phyloP scores from a whole-genome alignment of 2,329 filamentous ascomycete genomes.

The Trichoderma aggressivum region DNA sequence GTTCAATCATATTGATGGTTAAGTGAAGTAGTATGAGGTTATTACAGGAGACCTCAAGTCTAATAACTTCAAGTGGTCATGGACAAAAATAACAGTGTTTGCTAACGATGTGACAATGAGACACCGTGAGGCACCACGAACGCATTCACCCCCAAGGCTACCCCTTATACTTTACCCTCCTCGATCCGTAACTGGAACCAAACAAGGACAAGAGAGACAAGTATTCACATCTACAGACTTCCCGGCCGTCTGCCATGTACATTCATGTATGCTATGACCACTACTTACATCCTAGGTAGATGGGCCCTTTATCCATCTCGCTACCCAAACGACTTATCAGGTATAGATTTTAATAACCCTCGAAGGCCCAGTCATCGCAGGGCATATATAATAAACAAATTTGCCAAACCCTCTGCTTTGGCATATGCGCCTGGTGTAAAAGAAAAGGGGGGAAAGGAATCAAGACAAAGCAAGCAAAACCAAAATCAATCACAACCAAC shows the following conservation, averaged over 20 bases:
- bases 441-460: constrained; percentile 1
- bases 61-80: neutral
- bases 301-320: constrained; percentile 8
- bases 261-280: constrained; percentile 13
- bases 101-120: neutral
- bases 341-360: constrained; percentile 11
- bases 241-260: neutral
- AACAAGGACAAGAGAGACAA: neutral
- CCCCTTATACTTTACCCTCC: neutral
- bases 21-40: neutral
- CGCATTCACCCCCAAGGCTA: neutral
- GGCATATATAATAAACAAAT: constrained; percentile 16
- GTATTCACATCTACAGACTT: neutral
- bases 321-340: constrained; percentile 17
- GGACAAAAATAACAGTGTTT: neutral
- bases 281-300: constrained; percentile 10
- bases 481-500: neutral
- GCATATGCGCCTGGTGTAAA: constrained; percentile 13
- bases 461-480: constrained; percentile 2
- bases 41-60: neutral
- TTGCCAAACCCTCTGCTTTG: constrained; percentile 12
- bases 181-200: neutral
- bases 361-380: neutral
- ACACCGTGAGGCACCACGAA: neutral
- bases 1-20: neutral